Evolutionary conservation across 192 early-diverging fungal genomes (phyloP), one percentile per base, ranked within the genome.

Genomic region (Spinellus fusiger): DNA sequence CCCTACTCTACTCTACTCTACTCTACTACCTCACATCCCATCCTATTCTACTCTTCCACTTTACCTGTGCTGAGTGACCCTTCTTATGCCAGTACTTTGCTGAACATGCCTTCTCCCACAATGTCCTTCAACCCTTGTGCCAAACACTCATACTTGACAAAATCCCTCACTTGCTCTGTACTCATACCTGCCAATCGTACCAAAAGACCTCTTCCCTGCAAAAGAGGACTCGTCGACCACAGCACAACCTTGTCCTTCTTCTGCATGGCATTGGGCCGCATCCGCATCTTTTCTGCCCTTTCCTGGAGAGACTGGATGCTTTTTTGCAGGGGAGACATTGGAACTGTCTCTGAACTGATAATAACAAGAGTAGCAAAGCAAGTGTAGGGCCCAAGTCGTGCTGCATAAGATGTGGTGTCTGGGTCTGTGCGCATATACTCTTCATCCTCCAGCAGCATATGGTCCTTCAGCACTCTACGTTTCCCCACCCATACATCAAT

Each of bases 281-380:
- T 29, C 25, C 66, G 62, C 27, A 65, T 50, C 16, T 49, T 38
- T 27, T 56, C 59, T 4, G 66, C 62, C 26, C 50, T 53, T n/a
- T 47, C 46, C 26, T 57, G 54, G 13, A 74, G 52, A 4, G 26
- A 16, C 13, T 59, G 8, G 31, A 49, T 46, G 0, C 62, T 56
- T 22, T 53, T 18, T 2, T 60, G 25, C 28, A 67, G 46, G 2
- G 18, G 4, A 44, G 40, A 44, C 1, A 44, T 10, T 18, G 10
- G 3, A 18, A 18, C 40, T 29, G 57, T 38, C 23, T 37, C 31
- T 15, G 25, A 34, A 27, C 47, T 33, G 4, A 84, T 67, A 40
- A 89, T 65, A 49, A 86, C 79, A 3, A 89, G 56, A 22, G 80
- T 85, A 10, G 81, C 84, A 61, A 82, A 86, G 38, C 84, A 85